These are phyloP conservation scores for Suillus plorans DNA, from an alignment of 768 basidiomycete genomes.

Conservation along the genomic window DNA sequence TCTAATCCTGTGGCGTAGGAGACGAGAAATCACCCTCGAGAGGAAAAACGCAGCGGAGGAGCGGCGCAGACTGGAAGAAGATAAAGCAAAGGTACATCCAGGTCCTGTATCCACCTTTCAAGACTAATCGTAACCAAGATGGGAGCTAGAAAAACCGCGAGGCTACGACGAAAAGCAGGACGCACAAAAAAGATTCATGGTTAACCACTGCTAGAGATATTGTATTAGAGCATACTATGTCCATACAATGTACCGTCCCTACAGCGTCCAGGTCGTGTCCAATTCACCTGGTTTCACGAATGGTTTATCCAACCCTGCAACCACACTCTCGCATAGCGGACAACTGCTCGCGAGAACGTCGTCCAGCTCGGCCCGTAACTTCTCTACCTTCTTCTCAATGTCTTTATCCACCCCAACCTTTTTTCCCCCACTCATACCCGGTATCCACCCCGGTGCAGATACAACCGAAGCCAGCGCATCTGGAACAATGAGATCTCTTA, in stretches of 20 bases:
- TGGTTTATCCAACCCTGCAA: slow-evolving; percentile 81
- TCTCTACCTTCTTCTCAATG: slow-evolving; percentile 64
- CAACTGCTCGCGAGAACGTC: slow-evolving; percentile 86
- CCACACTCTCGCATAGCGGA: slow-evolving; percentile 90
- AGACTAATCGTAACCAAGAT: slow-evolving; percentile 46
- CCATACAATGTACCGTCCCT: slow-evolving; percentile 8
- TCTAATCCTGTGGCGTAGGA: slow-evolving; percentile 37
- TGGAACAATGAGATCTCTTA: slow-evolving; percentile 91
- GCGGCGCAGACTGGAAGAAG: slow-evolving; percentile 51
- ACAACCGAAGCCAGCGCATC: slow-evolving; percentile 89
- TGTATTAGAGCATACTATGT: slow-evolving; percentile 12
- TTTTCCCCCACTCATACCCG: slow-evolving; percentile 56
- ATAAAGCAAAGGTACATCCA: slow-evolving; percentile 27
- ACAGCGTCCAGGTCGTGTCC: slow-evolving; percentile 78
- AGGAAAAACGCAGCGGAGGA: slow-evolving; percentile 76
- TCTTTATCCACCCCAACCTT: slow-evolving; percentile 45
- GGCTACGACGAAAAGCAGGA: slow-evolving; percentile 70
- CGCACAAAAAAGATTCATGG: slow-evolving; percentile 81
- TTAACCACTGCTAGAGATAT: slow-evolving; percentile 31
- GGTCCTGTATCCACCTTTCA: not conserved
- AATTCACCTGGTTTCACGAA: slow-evolving; percentile 80
- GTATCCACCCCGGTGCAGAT: slow-evolving; percentile 75
- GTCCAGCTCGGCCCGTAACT: slow-evolving; percentile 81
- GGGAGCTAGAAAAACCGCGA: slow-evolving; percentile 76
- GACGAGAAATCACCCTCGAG: slow-evolving; percentile 65